Percentiles rank a stretch among this genome's conserved stretches.
phyloP scores from a whole-genome alignment of 2,329 filamentous ascomycete genomes.

The Beauveria caledonica region DNA sequence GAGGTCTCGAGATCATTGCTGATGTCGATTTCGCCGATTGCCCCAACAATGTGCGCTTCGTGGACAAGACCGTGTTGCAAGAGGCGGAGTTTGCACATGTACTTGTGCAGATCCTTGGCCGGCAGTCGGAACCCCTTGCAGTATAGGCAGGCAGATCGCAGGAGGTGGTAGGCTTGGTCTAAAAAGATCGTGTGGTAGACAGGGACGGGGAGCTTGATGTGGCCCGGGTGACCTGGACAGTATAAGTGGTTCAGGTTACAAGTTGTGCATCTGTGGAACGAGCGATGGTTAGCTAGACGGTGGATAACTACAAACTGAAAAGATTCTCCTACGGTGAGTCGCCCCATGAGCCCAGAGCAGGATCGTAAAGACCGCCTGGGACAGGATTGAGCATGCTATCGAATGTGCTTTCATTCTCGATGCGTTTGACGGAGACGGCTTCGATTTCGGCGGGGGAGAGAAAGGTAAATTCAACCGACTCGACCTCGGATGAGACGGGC shows the following conservation, averaged over 20 bases:
- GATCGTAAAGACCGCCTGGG: slow-evolving; percentile 85
- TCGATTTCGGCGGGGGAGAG: slow-evolving; percentile 76
- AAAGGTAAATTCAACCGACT: slow-evolving; percentile 83
- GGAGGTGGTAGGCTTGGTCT: slow-evolving; percentile 77
- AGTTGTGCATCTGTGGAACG: slow-evolving; percentile 67
- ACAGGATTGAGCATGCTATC: slow-evolving; percentile 85
- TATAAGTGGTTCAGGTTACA: slow-evolving; percentile 74
- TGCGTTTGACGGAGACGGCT: slow-evolving; percentile 83
- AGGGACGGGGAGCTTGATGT: slow-evolving; percentile 87
- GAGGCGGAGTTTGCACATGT: slow-evolving; percentile 75
- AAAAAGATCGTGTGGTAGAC: slow-evolving; percentile 97
- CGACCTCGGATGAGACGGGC: slow-evolving; percentile 74
- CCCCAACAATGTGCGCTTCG: slow-evolving; percentile 53
- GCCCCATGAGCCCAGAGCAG: slow-evolving; percentile 81
- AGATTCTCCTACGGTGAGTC: slow-evolving; percentile 58
- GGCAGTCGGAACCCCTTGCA: slow-evolving; percentile 80
- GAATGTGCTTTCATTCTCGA: slow-evolving; percentile 90
- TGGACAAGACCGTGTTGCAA: slow-evolving; percentile 75
- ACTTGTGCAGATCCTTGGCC: slow-evolving; percentile 68
- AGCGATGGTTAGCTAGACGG: not conserved
- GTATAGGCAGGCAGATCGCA: slow-evolving; percentile 83
- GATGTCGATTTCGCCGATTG: slow-evolving; percentile 37
- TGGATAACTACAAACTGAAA: not conserved
- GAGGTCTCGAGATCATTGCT: slow-evolving; percentile 25
- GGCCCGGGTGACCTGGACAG: slow-evolving; percentile 89